Percentiles rank a stretch among this genome's conserved stretches.
Evolutionary conservation across 1,139 yeast species (phyloP).

Genomic region (Hyphopichia buzzinii): DNA sequence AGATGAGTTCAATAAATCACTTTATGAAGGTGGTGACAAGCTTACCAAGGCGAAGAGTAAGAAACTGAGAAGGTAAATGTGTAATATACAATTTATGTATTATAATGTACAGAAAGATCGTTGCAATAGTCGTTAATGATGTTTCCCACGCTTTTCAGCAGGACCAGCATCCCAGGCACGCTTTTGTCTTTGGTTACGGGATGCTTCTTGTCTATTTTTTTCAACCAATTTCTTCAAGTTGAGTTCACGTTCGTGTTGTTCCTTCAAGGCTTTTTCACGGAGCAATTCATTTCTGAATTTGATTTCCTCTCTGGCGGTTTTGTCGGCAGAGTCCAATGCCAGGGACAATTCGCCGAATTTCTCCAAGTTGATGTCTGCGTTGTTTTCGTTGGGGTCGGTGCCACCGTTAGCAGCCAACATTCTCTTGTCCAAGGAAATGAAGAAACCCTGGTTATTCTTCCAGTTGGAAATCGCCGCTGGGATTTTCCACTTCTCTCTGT

Average conservation of each 20-base stretch:
- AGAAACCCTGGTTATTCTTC: constrained; percentile 92
- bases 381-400: constrained; percentile 12
- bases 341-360: constrained; percentile 63
- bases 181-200: constrained; percentile 3
- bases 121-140: neutral
- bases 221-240: constrained; percentile 58
- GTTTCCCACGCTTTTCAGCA: neutral
- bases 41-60: constrained; percentile 22
- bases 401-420: constrained; percentile 57
- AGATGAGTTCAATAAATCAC: constrained; percentile 48
- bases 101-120: neutral
- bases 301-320: constrained; percentile 69
- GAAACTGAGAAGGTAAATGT: constrained; percentile 11
- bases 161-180: neutral
- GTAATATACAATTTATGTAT: constrained; percentile 1
- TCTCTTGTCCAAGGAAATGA: constrained; percentile 78
- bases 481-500: constrained; percentile 78
- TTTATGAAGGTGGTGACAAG: constrained; percentile 58
- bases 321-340: constrained; percentile 77
- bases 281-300: constrained; percentile 56
- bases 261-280: constrained; percentile 52
- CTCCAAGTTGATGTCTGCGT: constrained; percentile 46
- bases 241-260: constrained; percentile 58
- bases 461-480: constrained; percentile 94
- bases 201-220: constrained; percentile 43